Evolutionary conservation across 2,329 filamentous ascomycete genomes (phyloP), one percentile per base, ranked within the genome.

Genomic region (Myotisia sp.): DNA sequence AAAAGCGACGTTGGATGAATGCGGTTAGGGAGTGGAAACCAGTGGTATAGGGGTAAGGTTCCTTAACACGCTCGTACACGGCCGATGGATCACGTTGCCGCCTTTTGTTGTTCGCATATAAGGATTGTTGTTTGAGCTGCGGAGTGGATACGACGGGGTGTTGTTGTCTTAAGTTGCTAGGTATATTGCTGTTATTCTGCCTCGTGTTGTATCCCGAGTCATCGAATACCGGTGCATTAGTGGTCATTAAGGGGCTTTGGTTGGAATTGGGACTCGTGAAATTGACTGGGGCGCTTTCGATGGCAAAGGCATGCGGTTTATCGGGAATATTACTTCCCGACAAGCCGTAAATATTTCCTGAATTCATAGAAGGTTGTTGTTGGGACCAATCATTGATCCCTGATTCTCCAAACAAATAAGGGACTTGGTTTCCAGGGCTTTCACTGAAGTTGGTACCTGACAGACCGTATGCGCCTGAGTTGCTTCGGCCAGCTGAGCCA

Each of bases 1-100:
- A 72, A 48, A 92, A 86, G 13, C 85, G 79, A 32, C 74, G 74
- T 52, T 84, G 74, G 22, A 94, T 67, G 42, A 86, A 76, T 6
- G 76, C 76, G 27, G 85, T 84, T 42, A 95, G 71, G 43, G 78
- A 80, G 58, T 98, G 90, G 54, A 93, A 95, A 13, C 83, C 84
- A 27, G 74, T 73, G 1, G 86, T 85, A 51, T 95, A 95, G 6
- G 82, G 77, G 52, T 95, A 94, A 3, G 90, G 86, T 49, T 90
- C 79, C 41, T 80, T 85, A 49, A 98, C 84, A 26, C 74, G 79
- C 42, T 86, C 76, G 55, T 95, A 98, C 36, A 95, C 83, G 31
- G 74, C 71, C 0, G 83, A 86, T 4, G 86, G 79, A 50, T 94
- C 84, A 24, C 70, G 66, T 33, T 67, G 64, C n/a, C 57, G 57